Conservation (phyloP, 805 yeast genomes). For the Torulaspora indica region DNA sequence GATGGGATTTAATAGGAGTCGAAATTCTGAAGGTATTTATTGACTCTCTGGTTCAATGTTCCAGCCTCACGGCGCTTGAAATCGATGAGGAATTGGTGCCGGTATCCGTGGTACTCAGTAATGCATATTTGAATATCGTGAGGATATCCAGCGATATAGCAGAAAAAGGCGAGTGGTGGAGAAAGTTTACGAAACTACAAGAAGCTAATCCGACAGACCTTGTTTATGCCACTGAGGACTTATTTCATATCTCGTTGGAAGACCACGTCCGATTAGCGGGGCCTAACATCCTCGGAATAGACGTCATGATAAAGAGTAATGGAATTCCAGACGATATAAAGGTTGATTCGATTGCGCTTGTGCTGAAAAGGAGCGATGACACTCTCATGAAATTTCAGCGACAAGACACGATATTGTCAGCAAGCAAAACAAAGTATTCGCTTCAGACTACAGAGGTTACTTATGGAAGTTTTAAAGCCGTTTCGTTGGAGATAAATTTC, state of each 20-base stretch:
- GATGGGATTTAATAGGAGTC: constrained; percentile 72
- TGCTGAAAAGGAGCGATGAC: constrained; percentile 18
- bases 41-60: constrained; percentile 50
- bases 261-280: constrained; percentile 6
- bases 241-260: constrained; percentile 18
- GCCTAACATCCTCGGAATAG: constrained; percentile 24
- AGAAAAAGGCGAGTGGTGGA: constrained; percentile 28
- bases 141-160: constrained; percentile 17
- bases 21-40: constrained; percentile 62
- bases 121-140: constrained; percentile 31
- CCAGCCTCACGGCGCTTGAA: constrained; percentile 17
- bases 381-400: constrained; percentile 16
- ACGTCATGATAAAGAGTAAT: constrained; percentile 15
- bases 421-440: constrained; percentile 8
- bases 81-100: constrained; percentile 29
- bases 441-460: constrained; percentile 22
- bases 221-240: constrained; percentile 25
- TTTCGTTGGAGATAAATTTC: constrained; percentile 24
- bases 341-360: constrained; percentile 20
- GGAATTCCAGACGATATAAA: constrained; percentile 19
- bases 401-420: constrained; percentile 8
- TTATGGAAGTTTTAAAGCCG: constrained; percentile 25
- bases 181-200: constrained; percentile 23
- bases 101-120: constrained; percentile 26
- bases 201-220: constrained; percentile 15